These are phyloP conservation scores for Thalia dealbata DNA, from an alignment of 176 grass and related monocot genomes.

Conservation along the genomic window DNA sequence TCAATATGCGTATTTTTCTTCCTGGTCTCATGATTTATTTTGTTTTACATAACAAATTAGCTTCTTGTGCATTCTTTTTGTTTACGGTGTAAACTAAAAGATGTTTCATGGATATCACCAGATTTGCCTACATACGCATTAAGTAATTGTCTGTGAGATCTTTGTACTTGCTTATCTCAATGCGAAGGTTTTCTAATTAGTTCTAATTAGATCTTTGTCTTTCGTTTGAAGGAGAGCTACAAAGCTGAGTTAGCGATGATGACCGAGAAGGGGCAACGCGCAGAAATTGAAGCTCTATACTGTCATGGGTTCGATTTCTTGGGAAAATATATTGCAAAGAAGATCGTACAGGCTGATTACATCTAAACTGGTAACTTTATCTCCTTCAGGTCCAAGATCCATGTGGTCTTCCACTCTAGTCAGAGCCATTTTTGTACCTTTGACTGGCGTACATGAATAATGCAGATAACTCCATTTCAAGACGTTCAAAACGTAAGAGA, in stretches of 20 bases:
- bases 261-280: conserved; percentile 48
- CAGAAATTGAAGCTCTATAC: conserved; percentile 87
- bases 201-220: neutral
- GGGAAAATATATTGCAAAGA: conserved; percentile 66
- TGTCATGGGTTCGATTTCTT: conserved; percentile 74
- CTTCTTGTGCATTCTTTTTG: no score
- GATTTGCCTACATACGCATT: no score
- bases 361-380: conserved; percentile 33
- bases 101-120: no score
- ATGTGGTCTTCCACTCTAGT: neutral
- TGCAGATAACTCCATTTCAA: neutral
- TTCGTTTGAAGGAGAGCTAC: conserved; percentile 44
- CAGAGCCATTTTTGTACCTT: neutral
- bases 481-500: neutral
- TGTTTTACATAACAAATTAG: neutral
- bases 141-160: no score
- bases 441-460: neutral
- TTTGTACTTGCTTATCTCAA: no score
- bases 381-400: neutral
- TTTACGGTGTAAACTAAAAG: no score
- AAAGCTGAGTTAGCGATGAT: conserved; percentile 53
- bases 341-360: conserved; percentile 88
- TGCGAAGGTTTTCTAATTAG: neutral
- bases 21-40: neutral
- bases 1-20: neutral